Evolutionary conservation across 169 alveolate genomes (phyloP).

Genomic region (Eimeria maxima): DNA sequence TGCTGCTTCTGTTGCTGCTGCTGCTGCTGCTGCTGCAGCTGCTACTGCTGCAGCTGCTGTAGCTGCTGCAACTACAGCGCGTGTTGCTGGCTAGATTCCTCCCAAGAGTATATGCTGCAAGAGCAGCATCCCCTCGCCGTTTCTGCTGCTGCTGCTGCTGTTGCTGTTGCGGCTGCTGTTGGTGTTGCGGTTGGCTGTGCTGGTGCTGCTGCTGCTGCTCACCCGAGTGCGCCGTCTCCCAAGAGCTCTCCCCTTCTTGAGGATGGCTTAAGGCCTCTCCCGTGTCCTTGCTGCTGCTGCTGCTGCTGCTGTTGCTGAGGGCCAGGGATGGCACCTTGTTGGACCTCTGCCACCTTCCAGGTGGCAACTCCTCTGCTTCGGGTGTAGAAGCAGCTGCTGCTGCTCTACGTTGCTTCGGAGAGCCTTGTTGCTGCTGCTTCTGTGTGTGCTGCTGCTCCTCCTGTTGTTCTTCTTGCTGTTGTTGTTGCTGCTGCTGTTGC

Average conservation of each 20-base stretch:
- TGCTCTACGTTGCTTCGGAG: background rate
- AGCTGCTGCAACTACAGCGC: constrained; percentile 35
- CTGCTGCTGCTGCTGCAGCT: background rate
- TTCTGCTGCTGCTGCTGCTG: no score
- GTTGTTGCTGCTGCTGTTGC: background rate
- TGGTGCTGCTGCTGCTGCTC: no score
- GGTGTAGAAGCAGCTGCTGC: constrained; percentile 18
- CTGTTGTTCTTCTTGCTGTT: background rate
- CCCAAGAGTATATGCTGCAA: background rate
- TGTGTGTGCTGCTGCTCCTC: background rate
- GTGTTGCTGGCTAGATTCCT: background rate
- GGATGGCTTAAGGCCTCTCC: no score
- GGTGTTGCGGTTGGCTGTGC: no score
- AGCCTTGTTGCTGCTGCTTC: background rate
- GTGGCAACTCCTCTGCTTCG: background rate
- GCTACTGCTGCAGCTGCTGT: background rate
- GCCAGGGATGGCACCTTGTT: background rate
- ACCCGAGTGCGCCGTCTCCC: no score
- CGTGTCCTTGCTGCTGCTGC: background rate
- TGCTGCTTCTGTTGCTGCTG: constrained; percentile 39
- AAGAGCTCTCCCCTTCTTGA: no score
- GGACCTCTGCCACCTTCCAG: background rate
- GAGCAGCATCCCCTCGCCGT: no score
- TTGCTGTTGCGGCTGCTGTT: no score
- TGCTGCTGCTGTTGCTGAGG: constrained; percentile 26